These are phyloP conservation scores for Neoscytalidium dimidiatum DNA, from an alignment of 2,329 filamentous ascomycete species.

Conservation along the genomic window DNA sequence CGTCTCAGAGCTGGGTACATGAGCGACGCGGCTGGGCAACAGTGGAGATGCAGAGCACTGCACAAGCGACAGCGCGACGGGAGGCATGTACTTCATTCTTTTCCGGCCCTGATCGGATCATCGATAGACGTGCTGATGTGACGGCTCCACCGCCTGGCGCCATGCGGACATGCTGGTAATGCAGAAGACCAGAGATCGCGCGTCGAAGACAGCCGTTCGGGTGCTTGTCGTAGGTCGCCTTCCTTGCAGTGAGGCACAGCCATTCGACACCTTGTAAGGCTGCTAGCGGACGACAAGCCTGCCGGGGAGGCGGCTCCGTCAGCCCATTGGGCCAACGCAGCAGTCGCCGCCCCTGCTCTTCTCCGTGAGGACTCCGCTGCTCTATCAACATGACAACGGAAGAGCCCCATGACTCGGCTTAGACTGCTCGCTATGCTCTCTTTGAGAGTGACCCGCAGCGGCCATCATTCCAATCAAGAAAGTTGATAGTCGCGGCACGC, in stretches of 20 bases:
- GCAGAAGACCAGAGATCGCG: neutral
- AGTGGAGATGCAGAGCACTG: constrained; percentile 2
- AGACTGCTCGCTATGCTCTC: neutral
- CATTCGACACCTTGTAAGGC: constrained; percentile 17
- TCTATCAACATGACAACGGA: constrained; percentile 3
- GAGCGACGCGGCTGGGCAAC: constrained; percentile 9
- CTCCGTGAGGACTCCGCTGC: neutral
- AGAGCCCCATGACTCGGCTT: constrained; percentile 11
- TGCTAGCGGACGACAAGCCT: constrained; percentile 6
- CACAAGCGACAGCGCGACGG: constrained; percentile 2
- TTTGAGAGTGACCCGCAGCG: constrained; percentile 1
- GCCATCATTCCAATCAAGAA: constrained; percentile 11
- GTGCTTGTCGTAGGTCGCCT: constrained; percentile 13
- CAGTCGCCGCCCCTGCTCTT: constrained; percentile 6
- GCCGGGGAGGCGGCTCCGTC: neutral
- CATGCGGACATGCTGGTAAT: neutral
- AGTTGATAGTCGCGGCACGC: constrained; percentile 14
- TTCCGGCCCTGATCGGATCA: neutral
- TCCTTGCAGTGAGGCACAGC: neutral
- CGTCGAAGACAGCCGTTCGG: neutral
- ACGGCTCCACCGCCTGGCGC: neutral
- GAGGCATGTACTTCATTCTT: constrained; percentile 12
- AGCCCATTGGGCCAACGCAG: constrained; percentile 20
- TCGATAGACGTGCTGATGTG: constrained; percentile 5
- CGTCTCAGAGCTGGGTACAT: constrained; percentile 13